Evolutionary conservation across 352 stramenopile genomes (phyloP), one percentile per base, ranked within the genome.

Genomic region (Phytophthora macrochlamydospora): DNA sequence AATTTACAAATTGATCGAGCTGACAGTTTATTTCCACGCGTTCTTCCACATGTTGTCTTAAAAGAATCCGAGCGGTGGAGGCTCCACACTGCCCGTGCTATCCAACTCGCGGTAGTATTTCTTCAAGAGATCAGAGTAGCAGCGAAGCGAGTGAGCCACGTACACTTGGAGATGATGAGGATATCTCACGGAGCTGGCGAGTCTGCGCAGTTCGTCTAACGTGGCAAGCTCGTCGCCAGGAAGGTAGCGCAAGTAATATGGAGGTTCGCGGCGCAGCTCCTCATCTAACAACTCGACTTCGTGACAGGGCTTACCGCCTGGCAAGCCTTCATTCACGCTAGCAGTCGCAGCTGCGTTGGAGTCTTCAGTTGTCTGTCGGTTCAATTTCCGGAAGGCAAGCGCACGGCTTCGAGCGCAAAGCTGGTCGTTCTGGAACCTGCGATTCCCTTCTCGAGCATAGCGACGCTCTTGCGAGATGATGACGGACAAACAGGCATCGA

Each of bases 201-300:
- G 71, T 32, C 78, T 67, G 12, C 79, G 73, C 24, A 92, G 64
- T 11, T 91, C 81, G 18, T 92, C 83, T 7, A 93, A 59, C 37
- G 71, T 75, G 14, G 78, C 78, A 1, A 91, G 64, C 37, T 93
- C 81, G 32, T 92, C 85, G 2, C 75, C 75, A 35, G 85, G 83
- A 14, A 92, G 57, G 49, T 90, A 91, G 0, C 85, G 78, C 43
- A 94, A 67, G 59, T 91, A 91, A 64, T 92, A 91, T 28, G 85
- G 85, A 13, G 81, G 81, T 29, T 92, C 78, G 9, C 83, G 81
- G 28, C 73, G 73, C 31, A 94, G 69, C 51, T 86, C 79, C 7
- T 83, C 62, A 33, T 86, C 73, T 3, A 92, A 71, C 38, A 82
- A 32, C 46, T 90, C 81, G 7, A 90, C 62, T 56, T 92, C 85